Percentiles rank a stretch among this genome's conserved stretches.
These are phyloP conservation scores for Termitomyces sp. DNA, from an alignment of 768 basidiomycete species.

Conservation along the genomic window DNA sequence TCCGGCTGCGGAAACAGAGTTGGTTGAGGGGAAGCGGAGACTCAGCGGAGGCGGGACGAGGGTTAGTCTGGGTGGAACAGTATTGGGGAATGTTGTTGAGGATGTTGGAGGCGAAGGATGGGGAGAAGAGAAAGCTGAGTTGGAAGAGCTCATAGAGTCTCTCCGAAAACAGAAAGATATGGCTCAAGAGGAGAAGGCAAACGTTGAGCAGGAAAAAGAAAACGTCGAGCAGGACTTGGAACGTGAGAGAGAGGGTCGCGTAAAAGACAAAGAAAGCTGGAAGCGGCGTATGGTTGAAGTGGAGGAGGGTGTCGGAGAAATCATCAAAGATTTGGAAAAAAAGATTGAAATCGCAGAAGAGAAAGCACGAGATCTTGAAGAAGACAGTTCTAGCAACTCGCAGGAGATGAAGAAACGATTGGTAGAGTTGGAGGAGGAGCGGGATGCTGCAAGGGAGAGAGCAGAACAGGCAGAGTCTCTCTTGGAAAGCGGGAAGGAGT, in stretches of 20 bases:
- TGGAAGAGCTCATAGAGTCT: conserved; percentile 49
- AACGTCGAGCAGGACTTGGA: conserved; percentile 44
- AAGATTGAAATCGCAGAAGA: conserved; percentile 52
- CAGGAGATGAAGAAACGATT: conserved; percentile 47
- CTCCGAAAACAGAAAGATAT: conserved; percentile 47
- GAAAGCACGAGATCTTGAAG: conserved; percentile 35
- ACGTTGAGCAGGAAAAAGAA: conserved; percentile 41
- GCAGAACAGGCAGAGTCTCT: conserved; percentile 62
- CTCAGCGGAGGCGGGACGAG: conserved; percentile 41
- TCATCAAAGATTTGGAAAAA: conserved; percentile 62
- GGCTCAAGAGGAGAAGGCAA: conserved; percentile 41
- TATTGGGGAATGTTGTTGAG: conserved; percentile 61
- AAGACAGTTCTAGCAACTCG: conserved; percentile 30
- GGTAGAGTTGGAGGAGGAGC: conserved; percentile 44
- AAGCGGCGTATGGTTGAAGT: conserved; percentile 69
- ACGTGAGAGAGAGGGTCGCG: conserved; percentile 54
- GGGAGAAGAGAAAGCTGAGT: conserved; percentile 66
- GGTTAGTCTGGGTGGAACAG: conserved; percentile 47
- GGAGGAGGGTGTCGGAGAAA: conserved; percentile 63
- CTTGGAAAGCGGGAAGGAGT: conserved; percentile 61
- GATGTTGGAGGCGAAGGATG: conserved; percentile 61
- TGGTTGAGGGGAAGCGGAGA: conserved; percentile 26
- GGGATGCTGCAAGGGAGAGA: conserved; percentile 53
- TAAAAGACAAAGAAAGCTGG: conserved; percentile 67
- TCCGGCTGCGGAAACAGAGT: conserved; percentile 17